Conservation (phyloP, 331 rosid species). For the Malus hybrid region DNA sequence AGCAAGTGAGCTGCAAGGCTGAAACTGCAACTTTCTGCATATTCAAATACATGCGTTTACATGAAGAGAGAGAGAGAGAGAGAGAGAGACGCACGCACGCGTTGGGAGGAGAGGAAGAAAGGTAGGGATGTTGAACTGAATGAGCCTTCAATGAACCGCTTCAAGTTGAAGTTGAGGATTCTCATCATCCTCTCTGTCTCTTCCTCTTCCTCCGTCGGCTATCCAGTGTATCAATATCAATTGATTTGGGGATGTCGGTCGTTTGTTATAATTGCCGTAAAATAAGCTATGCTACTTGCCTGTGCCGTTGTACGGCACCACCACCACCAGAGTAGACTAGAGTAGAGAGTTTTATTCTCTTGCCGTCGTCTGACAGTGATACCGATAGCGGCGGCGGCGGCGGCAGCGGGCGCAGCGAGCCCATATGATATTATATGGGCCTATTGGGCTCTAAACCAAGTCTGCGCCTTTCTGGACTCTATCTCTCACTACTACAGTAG, state of each 20-base stretch:
- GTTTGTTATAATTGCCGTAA: no score
- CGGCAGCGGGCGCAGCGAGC: not conserved
- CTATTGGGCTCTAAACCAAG: not conserved
- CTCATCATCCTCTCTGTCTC: not conserved
- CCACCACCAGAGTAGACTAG: no score
- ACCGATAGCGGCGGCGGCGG: no score
- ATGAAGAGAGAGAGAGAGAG: not conserved
- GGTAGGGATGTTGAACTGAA: not conserved
- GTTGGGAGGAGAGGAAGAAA: constrained; percentile 1
- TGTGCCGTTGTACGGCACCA: no score
- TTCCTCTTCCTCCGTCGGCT: no score
- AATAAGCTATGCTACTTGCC: no score
- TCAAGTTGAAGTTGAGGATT: not conserved
- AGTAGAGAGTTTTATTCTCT: no score
- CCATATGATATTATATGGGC: not conserved
- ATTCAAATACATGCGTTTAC: not conserved
- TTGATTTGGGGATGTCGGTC: no score
- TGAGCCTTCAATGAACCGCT: not conserved
- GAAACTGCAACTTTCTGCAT: constrained; percentile 12
- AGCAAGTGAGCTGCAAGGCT: not conserved
- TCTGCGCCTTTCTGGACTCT: not conserved
- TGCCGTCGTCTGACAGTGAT: no score
- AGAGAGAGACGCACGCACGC: not conserved
- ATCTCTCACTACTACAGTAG: not conserved
- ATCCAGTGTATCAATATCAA: no score